Conservation (phyloP, 2,329 filamentous ascomycete genomes). For the Coniochaeta ligniaria region DNA sequence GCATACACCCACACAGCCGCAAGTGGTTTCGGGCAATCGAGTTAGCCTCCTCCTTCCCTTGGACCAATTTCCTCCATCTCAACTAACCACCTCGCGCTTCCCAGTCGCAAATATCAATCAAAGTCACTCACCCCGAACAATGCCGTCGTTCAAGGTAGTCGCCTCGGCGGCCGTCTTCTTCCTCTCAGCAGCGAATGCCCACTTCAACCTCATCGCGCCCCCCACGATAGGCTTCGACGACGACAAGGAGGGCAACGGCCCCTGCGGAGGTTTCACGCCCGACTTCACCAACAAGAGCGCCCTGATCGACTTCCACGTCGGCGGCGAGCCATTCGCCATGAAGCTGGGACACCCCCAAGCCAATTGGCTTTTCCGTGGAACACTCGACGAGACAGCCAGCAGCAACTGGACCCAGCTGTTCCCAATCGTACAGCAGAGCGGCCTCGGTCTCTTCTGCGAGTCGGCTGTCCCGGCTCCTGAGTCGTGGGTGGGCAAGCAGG, state of each 20-base stretch:
- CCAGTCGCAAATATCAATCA: background rate
- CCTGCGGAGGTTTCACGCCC: slow-evolving; percentile 48
- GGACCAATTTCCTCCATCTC: background rate
- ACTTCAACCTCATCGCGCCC: slow-evolving; percentile 47
- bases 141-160: slow-evolving; percentile 29
- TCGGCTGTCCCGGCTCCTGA: slow-evolving; percentile 38
- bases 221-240: slow-evolving; percentile 40
- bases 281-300: slow-evolving; percentile 28
- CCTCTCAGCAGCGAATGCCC: slow-evolving; percentile 35
- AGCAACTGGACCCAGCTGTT: slow-evolving; percentile 48
- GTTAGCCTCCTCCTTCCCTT: background rate
- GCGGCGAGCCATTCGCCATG: slow-evolving; percentile 43
- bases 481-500: slow-evolving; percentile 46
- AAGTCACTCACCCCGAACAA: slow-evolving; percentile 16
- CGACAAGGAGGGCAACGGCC: slow-evolving; percentile 33
- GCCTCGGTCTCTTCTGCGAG: slow-evolving; percentile 47
- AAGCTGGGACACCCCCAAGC: slow-evolving; percentile 42
- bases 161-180: slow-evolving; percentile 26
- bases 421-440: slow-evolving; percentile 46
- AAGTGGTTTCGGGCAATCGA: background rate
- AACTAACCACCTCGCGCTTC: background rate
- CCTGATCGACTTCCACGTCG: slow-evolving; percentile 47
- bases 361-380: slow-evolving; percentile 52
- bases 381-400: slow-evolving; percentile 37
- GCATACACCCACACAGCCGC: background rate